A percentile compares a stretch with the other conserved stretches of the same genome.
Evolutionary conservation across 2,329 filamentous ascomycete genomes (phyloP).

Genomic region (Phaeomoniella chlamydospora): DNA sequence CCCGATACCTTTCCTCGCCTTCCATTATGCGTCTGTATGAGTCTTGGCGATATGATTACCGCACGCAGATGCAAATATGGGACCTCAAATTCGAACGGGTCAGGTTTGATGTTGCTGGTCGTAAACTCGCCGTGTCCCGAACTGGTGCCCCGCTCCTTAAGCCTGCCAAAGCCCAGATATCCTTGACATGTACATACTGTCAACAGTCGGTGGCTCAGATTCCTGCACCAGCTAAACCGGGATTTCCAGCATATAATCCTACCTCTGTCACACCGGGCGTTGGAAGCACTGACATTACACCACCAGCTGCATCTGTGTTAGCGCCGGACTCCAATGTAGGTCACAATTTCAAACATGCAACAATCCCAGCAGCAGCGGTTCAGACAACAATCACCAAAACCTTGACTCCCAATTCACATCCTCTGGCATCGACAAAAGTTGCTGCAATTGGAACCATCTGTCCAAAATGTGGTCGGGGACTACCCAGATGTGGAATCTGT

Average conservation of each 20-base stretch:
- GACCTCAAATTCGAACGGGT: constrained; percentile 45
- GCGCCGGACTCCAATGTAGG: no score
- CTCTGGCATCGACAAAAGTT: constrained; percentile 11
- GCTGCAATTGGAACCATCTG: constrained; percentile 35
- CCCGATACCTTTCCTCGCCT: constrained; percentile 40
- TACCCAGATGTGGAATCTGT: constrained; percentile 50
- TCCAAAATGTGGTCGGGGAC: constrained; percentile 45
- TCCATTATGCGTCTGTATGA: constrained; percentile 38
- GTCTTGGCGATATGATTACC: constrained; percentile 48
- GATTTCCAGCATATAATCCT: not conserved
- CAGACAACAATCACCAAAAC: constrained; percentile 4
- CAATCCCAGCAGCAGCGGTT: no score
- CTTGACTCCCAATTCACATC: constrained; percentile 4
- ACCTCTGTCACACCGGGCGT: not conserved
- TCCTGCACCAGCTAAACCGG: constrained; percentile 8
- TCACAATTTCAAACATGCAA: no score
- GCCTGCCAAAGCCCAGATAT: constrained; percentile 37
- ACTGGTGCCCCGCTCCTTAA: constrained; percentile 34
- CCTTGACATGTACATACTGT: constrained; percentile 46
- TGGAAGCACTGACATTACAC: not conserved
- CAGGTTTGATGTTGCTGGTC: constrained; percentile 44
- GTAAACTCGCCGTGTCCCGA: constrained; percentile 33
- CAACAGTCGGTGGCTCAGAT: constrained; percentile 38
- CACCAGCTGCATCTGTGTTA: no score
- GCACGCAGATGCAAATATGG: constrained; percentile 46